Conservation (phyloP, 1,284 basidiomycete genomes). For the Cryptococcus sp. region DNA sequence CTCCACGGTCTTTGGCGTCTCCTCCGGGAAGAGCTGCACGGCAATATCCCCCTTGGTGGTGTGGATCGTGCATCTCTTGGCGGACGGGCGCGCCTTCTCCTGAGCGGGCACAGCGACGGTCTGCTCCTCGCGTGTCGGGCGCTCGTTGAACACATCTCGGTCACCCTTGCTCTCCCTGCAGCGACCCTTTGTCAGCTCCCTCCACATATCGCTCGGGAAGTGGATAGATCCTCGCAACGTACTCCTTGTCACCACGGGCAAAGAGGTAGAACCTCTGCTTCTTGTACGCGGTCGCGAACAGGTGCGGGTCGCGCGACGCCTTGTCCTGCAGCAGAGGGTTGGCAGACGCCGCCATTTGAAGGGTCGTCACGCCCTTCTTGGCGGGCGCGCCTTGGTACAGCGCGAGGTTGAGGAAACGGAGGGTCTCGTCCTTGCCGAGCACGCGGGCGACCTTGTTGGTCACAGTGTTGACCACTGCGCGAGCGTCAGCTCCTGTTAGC, state of each 20-base stretch:
- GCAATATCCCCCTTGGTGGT: constrained; percentile 90
- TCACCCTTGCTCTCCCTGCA: constrained; percentile 79
- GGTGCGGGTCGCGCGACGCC: constrained; percentile 77
- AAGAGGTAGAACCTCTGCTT: constrained; percentile 96
- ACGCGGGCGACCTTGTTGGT: constrained; percentile 89
- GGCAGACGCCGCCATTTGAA: constrained; percentile 89
- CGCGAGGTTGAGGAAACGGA: constrained; percentile 82
- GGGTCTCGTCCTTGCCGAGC: constrained; percentile 90
- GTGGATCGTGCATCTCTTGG: constrained; percentile 74
- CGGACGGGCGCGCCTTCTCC: constrained; percentile 57
- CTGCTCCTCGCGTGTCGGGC: constrained; percentile 93
- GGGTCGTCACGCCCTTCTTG: constrained; percentile 77
- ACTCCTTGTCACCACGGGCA: constrained; percentile 87
- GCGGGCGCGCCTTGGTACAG: constrained; percentile 91
- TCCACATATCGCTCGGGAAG: not conserved
- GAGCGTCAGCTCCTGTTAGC: too few relatives aligned
- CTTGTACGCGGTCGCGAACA: constrained; percentile 92
- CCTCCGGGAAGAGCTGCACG: constrained; percentile 81
- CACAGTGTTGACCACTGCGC: constrained; percentile 87
- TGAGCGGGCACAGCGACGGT: constrained; percentile 69
- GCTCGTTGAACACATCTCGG: constrained; percentile 97
- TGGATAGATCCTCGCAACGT: constrained; percentile 43
- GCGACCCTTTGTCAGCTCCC: not conserved
- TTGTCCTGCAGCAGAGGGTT: constrained; percentile 90
- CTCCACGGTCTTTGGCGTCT: constrained; percentile 91